Conservation (phyloP, 805 yeast genomes). For the Groenewaldozyma salmanticensis region DNA sequence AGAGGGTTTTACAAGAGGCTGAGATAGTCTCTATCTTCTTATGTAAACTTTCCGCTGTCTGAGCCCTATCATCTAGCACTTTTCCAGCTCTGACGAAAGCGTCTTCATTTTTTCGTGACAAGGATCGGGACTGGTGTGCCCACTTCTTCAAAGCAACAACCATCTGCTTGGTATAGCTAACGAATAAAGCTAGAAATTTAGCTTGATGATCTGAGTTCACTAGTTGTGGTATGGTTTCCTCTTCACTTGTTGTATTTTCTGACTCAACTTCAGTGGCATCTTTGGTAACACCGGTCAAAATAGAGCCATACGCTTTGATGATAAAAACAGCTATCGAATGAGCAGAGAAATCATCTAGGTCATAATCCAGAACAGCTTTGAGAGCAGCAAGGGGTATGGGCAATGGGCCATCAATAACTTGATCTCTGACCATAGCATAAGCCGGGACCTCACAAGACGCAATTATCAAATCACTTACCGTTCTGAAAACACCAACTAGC, state of each 20-base stretch:
- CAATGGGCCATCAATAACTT: conserved; percentile 24
- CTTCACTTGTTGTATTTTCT: conserved; percentile 37
- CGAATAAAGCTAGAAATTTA: conserved; percentile 29
- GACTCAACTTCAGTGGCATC: conserved; percentile 1
- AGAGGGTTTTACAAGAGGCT: conserved; percentile 34
- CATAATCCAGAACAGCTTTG: conserved; percentile 36
- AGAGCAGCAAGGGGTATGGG: conserved; percentile 33
- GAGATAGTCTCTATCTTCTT: conserved; percentile 33
- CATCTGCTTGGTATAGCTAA: conserved; percentile 42
- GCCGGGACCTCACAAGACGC: conserved; percentile 34
- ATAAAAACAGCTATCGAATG: conserved; percentile 18
- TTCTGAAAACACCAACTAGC: conserved; percentile 45
- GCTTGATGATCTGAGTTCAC: conserved; percentile 17
- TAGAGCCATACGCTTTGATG: conserved; percentile 52
- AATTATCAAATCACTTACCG: conserved; percentile 27
- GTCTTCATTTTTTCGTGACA: conserved; percentile 36
- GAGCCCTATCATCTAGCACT: conserved; percentile 33
- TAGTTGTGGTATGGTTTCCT: conserved; percentile 1
- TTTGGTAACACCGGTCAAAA: conserved; percentile 4
- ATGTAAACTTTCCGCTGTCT: conserved; percentile 15
- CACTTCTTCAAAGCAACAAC: conserved; percentile 28
- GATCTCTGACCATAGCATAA: conserved; percentile 27
- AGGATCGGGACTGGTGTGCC: conserved; percentile 29
- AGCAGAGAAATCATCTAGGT: conserved; percentile 20
- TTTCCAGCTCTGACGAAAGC: conserved; percentile 63